These are phyloP conservation scores for Amanita jacksonii DNA, from an alignment of 768 basidiomycete genomes.

Conservation along the genomic window DNA sequence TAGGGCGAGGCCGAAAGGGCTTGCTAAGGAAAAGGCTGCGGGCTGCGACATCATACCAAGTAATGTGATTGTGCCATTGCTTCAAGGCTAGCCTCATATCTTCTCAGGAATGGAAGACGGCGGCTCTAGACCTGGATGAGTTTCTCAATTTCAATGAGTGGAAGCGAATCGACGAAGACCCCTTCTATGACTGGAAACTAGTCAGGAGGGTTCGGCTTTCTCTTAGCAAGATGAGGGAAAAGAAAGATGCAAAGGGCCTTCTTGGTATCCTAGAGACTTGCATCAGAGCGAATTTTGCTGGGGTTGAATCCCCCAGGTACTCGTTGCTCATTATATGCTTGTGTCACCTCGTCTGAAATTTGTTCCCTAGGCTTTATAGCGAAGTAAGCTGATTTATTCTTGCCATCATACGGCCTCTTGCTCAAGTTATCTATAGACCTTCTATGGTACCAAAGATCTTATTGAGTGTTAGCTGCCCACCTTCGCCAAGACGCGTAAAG, in stretches of 20 bases:
- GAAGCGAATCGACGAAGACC: conserved; percentile 83
- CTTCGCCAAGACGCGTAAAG: not conserved
- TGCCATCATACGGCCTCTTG: conserved; percentile 6
- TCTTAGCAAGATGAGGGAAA: conserved; percentile 57
- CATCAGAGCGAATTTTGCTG: conserved; percentile 87
- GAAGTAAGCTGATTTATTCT: conserved; percentile 57
- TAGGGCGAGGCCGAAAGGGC: conserved; percentile 85
- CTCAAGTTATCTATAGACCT: conserved; percentile 49
- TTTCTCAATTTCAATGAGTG: conserved; percentile 83
- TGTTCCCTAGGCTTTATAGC: conserved; percentile 64
- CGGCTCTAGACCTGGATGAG: conserved; percentile 69
- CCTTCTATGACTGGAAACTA: conserved; percentile 87
- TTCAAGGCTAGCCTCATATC: not conserved
- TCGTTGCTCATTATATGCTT: conserved; percentile 1
- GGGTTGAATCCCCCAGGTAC: conserved; percentile 75
- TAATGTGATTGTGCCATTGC: conserved; percentile 17
- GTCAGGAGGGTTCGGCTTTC: conserved; percentile 62
- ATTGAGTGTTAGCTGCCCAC: conserved; percentile 58
- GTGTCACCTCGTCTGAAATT: not conserved
- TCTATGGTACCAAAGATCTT: conserved; percentile 80
- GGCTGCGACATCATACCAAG: conserved; percentile 65
- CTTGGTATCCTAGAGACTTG: conserved; percentile 89
- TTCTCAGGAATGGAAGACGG: conserved; percentile 75
- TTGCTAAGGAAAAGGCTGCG: conserved; percentile 66
- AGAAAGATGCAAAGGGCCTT: conserved; percentile 75